Evolutionary conservation across 208 protist species (phyloP).

Genomic region (Vickermania spadyakhi): DNA sequence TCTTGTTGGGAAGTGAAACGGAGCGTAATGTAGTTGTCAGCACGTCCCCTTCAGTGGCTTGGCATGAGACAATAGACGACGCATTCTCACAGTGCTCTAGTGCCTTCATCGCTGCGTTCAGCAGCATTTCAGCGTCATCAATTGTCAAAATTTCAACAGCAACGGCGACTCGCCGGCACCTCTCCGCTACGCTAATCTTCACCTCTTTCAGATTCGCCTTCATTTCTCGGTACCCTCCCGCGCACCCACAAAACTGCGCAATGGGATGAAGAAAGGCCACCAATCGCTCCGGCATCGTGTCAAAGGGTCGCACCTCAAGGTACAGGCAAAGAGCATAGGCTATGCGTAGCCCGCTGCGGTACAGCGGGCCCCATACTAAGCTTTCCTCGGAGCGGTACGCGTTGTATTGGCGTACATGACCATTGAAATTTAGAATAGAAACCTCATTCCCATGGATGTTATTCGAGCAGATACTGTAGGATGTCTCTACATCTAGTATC

Average conservation of each 20-base stretch:
- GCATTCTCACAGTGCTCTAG: constrained; percentile 5
- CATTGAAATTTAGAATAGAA: constrained; percentile 37
- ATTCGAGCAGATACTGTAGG: constrained; percentile 15
- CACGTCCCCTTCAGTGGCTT: constrained; percentile 60
- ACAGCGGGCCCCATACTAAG: constrained; percentile 47
- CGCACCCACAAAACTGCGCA: constrained; percentile 46
- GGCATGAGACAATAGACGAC: constrained; percentile 30
- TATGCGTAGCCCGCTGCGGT: constrained; percentile 46
- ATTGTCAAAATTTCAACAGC: constrained; percentile 27
- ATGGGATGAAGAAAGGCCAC: constrained; percentile 50
- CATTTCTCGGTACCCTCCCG: constrained; percentile 71
- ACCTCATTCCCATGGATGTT: constrained; percentile 28
- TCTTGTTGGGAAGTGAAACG: constrained; percentile 17
- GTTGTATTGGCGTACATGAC: constrained; percentile 41
- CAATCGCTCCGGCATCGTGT: constrained; percentile 37
- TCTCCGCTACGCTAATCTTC: constrained; percentile 55
- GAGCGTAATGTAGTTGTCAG: constrained; percentile 21
- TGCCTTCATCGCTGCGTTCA: constrained; percentile 25
- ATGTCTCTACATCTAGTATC: constrained; percentile 24
- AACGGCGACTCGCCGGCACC: constrained; percentile 58
- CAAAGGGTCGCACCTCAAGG: constrained; percentile 28
- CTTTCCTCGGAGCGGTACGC: constrained; percentile 29
- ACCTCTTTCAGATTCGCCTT: constrained; percentile 35
- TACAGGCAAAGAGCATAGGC: constrained; percentile 62
- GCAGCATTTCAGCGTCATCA: constrained; percentile 15